These are phyloP conservation scores for Macadamia tetraphylla DNA, from an alignment of 164 flowering plant species.

Conservation along the genomic window DNA sequence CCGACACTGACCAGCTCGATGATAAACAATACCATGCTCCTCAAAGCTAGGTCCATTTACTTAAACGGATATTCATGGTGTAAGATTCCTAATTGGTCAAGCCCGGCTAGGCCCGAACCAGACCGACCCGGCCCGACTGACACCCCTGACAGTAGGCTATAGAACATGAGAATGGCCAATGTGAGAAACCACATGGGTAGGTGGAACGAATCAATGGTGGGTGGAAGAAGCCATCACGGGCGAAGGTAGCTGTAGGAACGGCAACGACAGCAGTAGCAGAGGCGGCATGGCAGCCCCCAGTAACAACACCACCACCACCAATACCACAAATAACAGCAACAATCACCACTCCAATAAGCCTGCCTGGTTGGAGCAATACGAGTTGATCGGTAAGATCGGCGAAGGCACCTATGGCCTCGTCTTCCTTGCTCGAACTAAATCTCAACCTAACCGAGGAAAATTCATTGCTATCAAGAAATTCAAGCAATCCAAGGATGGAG, in stretches of 20 bases:
- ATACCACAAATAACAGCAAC: not conserved
- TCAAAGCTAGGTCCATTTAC: no score
- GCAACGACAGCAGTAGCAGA: not conserved
- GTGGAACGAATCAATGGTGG: not conserved
- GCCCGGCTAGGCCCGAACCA: no score
- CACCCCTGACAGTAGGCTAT: no score
- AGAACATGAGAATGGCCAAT: no score
- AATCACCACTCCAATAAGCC: constrained; percentile 44
- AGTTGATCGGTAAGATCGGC: constrained; percentile 94
- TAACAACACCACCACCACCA: not conserved
- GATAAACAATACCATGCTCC: no score
- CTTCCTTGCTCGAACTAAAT: constrained; percentile 70
- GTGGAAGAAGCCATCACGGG: not conserved
- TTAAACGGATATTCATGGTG: no score
- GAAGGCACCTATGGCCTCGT: constrained; percentile 99
- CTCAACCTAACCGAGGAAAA: constrained; percentile 58
- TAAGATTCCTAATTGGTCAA: no score
- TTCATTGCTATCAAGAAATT: constrained; percentile 96
- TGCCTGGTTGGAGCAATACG: constrained; percentile 95
- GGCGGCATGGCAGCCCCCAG: not conserved
- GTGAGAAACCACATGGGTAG: not conserved
- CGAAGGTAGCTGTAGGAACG: not conserved
- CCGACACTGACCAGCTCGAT: no score
- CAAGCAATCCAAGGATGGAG: constrained; percentile 98
- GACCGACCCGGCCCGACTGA: no score